These are phyloP conservation scores for Oryza officinalis DNA, from an alignment of 176 grass and related monocot species.

Conservation along the genomic window DNA sequence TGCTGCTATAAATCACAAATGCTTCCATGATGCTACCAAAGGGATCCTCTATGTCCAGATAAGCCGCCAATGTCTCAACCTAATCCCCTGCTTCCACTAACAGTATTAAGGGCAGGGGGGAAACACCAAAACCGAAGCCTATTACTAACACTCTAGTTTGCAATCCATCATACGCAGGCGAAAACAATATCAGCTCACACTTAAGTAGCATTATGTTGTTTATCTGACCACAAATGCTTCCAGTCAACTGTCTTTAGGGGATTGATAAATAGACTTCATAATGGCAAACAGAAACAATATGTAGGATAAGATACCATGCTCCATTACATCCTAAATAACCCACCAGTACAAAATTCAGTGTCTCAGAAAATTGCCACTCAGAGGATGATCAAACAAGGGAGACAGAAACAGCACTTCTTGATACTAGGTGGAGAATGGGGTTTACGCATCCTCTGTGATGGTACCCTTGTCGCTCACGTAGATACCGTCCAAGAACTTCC, in stretches of 20 bases:
- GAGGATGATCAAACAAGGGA: conserved; percentile 14
- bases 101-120: too few species aligned
- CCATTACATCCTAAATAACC: conserved; percentile 38
- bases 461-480: conserved; percentile 75
- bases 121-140: too few species aligned
- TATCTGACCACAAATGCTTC: neutral
- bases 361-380: conserved; percentile 32
- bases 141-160: too few species aligned
- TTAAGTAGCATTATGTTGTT: neutral
- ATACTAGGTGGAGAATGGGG: neutral
- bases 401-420: conserved; percentile 11
- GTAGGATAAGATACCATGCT: conserved; percentile 30
- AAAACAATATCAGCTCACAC: neutral
- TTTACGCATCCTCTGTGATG: conserved; percentile 56
- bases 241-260: conserved; percentile 21
- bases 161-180: neutral
- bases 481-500: conserved; percentile 87
- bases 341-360: conserved; percentile 44
- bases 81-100: too few species aligned
- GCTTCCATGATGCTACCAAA: too few species aligned
- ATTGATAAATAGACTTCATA: neutral
- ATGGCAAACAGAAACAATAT: neutral
- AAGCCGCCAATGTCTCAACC: too few species aligned
- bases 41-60: too few species aligned
- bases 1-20: too few species aligned